Percentiles rank a stretch among this genome's conserved stretches.
These are phyloP conservation scores for Kokia cookei DNA, from an alignment of 441 rosid species.

Conservation along the genomic window DNA sequence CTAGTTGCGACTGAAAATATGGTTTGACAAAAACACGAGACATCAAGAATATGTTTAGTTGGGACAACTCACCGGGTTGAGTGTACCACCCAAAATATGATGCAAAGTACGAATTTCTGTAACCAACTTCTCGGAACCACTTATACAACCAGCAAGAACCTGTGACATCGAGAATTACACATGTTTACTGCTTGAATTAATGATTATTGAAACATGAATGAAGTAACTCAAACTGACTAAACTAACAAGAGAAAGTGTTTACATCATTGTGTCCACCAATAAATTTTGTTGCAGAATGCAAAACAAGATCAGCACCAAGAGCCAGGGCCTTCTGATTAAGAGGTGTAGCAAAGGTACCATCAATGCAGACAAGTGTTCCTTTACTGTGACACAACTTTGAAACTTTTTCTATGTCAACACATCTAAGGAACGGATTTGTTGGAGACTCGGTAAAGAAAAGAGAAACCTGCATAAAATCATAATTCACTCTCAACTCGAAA, in stretches of 20 bases:
- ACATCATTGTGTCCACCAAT: slow-evolving; percentile 99
- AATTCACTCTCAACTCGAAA: slow-evolving; percentile 11
- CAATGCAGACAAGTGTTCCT: slow-evolving; percentile 91
- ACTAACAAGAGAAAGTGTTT: slow-evolving; percentile 20
- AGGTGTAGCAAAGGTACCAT: slow-evolving; percentile 98
- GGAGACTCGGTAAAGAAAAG: slow-evolving; percentile 96
- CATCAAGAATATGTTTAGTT: not conserved
- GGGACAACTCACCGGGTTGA: slow-evolving; percentile 66
- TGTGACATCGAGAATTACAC: slow-evolving; percentile 21
- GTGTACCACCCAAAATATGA: slow-evolving; percentile 87
- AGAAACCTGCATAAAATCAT: slow-evolving; percentile 55
- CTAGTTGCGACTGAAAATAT: not conserved
- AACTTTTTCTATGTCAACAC: slow-evolving; percentile 87
- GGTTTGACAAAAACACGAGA: not conserved
- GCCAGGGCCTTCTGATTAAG: slow-evolving; percentile 92
- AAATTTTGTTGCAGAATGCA: slow-evolving; percentile 92
- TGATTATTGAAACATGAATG: not conserved
- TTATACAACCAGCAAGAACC: slow-evolving; percentile 94
- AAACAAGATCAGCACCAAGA: slow-evolving; percentile 90
- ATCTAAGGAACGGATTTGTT: slow-evolving; percentile 91
- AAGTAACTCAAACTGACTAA: not conserved
- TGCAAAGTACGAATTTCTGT: slow-evolving; percentile 81
- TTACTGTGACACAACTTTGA: slow-evolving; percentile 81
- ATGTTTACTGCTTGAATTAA: not conserved
- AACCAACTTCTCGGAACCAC: slow-evolving; percentile 68